These are phyloP conservation scores for Saccharomyces hybrid DNA, from an alignment of 1,139 yeast genomes.

Conservation along the genomic window DNA sequence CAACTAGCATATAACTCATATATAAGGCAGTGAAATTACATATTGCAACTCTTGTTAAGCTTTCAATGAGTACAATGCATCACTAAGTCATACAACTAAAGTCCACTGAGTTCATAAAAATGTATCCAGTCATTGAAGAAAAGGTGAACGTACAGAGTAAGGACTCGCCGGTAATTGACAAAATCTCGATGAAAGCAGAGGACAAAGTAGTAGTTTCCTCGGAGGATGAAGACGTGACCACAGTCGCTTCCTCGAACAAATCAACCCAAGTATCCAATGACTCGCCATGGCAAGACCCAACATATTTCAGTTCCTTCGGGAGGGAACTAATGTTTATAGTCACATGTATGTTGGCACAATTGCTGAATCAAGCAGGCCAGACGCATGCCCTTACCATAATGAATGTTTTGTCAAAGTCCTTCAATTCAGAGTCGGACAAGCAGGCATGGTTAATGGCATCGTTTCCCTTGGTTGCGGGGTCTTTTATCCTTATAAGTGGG, in stretches of 20 bases:
- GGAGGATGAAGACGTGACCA: not conserved
- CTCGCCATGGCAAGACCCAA: slow-evolving; percentile 9
- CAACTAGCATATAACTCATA: not conserved
- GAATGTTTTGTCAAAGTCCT: slow-evolving; percentile 27
- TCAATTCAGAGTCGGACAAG: slow-evolving; percentile 22
- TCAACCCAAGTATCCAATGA: not conserved
- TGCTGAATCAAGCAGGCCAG: slow-evolving; percentile 32
- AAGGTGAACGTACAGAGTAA: not conserved
- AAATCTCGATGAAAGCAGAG: not conserved
- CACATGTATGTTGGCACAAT: slow-evolving; percentile 36
- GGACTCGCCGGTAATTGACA: not conserved
- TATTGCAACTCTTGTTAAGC: no score
- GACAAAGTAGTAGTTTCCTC: not conserved
- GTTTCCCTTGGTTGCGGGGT: slow-evolving; percentile 49
- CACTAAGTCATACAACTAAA: not conserved
- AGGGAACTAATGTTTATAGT: slow-evolving; percentile 33
- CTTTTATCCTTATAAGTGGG: slow-evolving; percentile 46
- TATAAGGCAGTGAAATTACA: not conserved
- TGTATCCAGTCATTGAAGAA: not conserved
- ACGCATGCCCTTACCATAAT: slow-evolving; percentile 32
- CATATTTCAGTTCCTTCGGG: slow-evolving; percentile 14
- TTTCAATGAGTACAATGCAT: not conserved
- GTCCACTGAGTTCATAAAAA: not conserved
- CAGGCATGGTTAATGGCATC: slow-evolving; percentile 54
- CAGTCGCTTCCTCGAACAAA: not conserved